Evolutionary conservation across 805 yeast genomes (phyloP).

Genomic region (Saccharomycopsis fibuligera): DNA sequence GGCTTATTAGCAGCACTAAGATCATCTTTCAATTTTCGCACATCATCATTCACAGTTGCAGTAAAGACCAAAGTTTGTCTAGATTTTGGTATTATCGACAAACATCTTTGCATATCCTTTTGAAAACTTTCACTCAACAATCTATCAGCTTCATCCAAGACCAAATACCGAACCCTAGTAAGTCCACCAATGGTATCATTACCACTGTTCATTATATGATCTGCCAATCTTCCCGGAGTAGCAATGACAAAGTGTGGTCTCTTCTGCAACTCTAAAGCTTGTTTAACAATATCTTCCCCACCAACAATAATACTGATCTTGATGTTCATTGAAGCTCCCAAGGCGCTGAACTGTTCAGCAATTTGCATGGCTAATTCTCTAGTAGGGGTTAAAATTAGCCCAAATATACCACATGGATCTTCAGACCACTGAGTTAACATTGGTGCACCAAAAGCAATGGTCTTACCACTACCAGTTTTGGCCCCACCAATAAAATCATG

Average conservation of each 20-base stretch:
- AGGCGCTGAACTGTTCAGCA: conserved; percentile 91
- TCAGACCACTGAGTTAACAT: conserved; percentile 91
- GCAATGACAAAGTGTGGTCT: conserved; percentile 94
- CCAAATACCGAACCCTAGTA: conserved; percentile 71
- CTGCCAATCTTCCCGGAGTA: conserved; percentile 95
- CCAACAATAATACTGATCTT: conserved; percentile 84
- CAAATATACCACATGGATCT: conserved; percentile 91
- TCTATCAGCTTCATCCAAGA: conserved; percentile 94
- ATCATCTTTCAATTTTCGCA: conserved; percentile 66
- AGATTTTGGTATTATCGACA: conserved; percentile 61
- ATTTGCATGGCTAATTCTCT: conserved; percentile 94
- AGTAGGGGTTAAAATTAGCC: conserved; percentile 83
- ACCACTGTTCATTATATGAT: conserved; percentile 81
- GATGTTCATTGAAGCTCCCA: conserved; percentile 85
- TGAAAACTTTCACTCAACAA: conserved; percentile 79
- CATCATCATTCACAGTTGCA: conserved; percentile 93
- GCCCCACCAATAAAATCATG: conserved; percentile 98
- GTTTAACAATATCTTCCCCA: conserved; percentile 90
- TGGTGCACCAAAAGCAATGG: conserved; percentile 97
- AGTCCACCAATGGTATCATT: conserved; percentile 81
- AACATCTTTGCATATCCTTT: conserved; percentile 66
- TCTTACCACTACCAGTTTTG: conserved; percentile 96
- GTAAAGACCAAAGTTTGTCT: conserved; percentile 91
- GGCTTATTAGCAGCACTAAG: conserved; percentile 50
- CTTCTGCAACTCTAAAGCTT: conserved; percentile 71